phyloP scores from a whole-genome alignment of 352 stramenopile species.

The Thraustotheca clavata region DNA sequence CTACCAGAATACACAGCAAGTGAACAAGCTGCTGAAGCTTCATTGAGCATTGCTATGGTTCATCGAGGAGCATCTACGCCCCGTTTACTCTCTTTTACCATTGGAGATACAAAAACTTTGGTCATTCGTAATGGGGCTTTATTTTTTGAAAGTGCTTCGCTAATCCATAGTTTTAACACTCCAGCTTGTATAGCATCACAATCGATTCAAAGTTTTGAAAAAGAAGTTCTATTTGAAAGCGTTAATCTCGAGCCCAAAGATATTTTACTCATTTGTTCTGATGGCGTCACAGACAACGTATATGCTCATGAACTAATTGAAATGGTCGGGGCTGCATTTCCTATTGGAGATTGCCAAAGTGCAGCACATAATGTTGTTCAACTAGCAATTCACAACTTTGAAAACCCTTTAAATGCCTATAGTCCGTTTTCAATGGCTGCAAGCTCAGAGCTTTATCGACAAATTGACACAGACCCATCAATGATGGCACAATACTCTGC shows the following conservation, averaged over 20 bases:
- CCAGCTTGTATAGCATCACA: neutral
- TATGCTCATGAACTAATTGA: conserved; percentile 16
- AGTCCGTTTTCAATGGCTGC: conserved; percentile 11
- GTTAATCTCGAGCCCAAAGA: conserved; percentile 2
- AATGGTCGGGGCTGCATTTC: neutral
- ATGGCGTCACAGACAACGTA: conserved; percentile 17
- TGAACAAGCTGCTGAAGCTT: conserved; percentile 1
- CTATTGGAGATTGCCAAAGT: neutral
- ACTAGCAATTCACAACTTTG: neutral
- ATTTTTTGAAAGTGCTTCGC: conserved; percentile 3
- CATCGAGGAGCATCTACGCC: neutral
- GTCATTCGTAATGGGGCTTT: conserved; percentile 4
- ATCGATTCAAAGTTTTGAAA: neutral
- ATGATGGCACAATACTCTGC: neutral
- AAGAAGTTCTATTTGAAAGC: conserved; percentile 8
- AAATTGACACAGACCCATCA: conserved; percentile 1
- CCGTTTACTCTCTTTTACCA: conserved; percentile 1
- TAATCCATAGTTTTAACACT: conserved; percentile 12
- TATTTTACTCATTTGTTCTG: neutral
- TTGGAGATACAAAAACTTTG: conserved; percentile 19
- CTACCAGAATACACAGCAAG: neutral
- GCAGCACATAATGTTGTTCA: neutral
- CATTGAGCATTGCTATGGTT: conserved; percentile 1
- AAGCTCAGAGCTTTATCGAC: conserved; percentile 1
- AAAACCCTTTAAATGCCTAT: conserved; percentile 5